Percentiles rank a stretch among this genome's conserved stretches.
phyloP scores from a whole-genome alignment of 306 rosid genomes.

The Boehmeria nivea region DNA sequence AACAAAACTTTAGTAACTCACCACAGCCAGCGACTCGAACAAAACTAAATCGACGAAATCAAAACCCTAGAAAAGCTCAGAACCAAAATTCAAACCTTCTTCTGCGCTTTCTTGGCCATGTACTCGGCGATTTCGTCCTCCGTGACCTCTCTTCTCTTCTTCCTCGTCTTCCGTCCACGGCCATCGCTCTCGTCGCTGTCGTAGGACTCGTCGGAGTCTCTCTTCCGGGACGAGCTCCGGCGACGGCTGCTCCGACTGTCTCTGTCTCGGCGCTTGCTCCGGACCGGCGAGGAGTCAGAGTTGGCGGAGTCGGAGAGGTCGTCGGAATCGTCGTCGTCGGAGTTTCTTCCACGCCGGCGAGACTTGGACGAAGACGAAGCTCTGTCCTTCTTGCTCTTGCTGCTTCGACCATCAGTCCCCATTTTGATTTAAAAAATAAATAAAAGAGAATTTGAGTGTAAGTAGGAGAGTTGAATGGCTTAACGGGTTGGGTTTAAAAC shows the following conservation, averaged over 20 bases:
- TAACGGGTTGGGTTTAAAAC: no score
- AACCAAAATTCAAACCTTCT: conserved; percentile 42
- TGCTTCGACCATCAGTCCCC: conserved; percentile 29
- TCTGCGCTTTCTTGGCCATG: conserved; percentile 71
- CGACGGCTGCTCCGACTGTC: conserved; percentile 32
- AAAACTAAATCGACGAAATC: no score
- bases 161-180: conserved; percentile 39
- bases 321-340: conserved; percentile 39
- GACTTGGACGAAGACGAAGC: conserved; percentile 33
- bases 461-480: no score
- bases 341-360: conserved; percentile 31
- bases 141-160: conserved; percentile 51
- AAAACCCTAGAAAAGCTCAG: not conserved
- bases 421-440: not conserved
- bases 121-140: conserved; percentile 70
- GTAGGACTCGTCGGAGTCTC: conserved; percentile 38
- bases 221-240: conserved; percentile 28
- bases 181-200: conserved; percentile 34
- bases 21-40: not conserved
- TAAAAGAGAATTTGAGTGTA: no score
- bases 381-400: conserved; percentile 21
- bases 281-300: conserved; percentile 29
- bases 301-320: conserved; percentile 26
- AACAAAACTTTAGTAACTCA: not conserved
- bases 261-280: conserved; percentile 31